A percentile compares a stretch with the other conserved stretches of the same genome.
Conservation (phyloP, 768 basidiomycete genomes). For the Collybia sp. region DNA sequence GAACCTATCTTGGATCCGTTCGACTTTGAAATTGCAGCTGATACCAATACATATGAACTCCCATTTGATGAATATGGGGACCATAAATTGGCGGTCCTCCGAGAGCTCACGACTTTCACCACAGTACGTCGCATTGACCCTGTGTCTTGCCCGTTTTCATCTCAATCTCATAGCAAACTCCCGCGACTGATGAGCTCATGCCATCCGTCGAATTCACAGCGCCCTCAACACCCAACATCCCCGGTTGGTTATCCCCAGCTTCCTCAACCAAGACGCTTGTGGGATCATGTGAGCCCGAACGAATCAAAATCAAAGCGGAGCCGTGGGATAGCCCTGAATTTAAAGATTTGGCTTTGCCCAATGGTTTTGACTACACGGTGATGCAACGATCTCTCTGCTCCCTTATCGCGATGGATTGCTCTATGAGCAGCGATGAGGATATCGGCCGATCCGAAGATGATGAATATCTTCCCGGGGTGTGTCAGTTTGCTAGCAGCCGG, state of each 20-base stretch:
- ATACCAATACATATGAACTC: conserved; percentile 8
- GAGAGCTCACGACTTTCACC: conserved; percentile 4
- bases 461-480: too few relatives aligned
- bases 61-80: conserved; percentile 14
- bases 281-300: neutral
- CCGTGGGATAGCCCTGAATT: too few relatives aligned
- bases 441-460: too few relatives aligned
- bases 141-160: neutral
- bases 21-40: conserved; percentile 11
- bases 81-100: conserved; percentile 8
- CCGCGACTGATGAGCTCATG: neutral
- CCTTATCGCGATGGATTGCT: too few relatives aligned
- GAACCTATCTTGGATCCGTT: conserved; percentile 6
- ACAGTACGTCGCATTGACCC: conserved; percentile 2
- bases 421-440: too few relatives aligned
- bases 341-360: too few relatives aligned
- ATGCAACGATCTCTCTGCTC: too few relatives aligned
- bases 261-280: neutral
- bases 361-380: too few relatives aligned
- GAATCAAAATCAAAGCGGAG: too few relatives aligned
- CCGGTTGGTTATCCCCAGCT: neutral
- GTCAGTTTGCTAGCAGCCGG: too few relatives aligned
- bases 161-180: too few relatives aligned
- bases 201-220: neutral
- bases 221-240: neutral